Evolutionary conservation across 176 grass and related monocot species (phyloP), one percentile per base, ranked within the genome.

Genomic region (Chrysopogon serrulatus): DNA sequence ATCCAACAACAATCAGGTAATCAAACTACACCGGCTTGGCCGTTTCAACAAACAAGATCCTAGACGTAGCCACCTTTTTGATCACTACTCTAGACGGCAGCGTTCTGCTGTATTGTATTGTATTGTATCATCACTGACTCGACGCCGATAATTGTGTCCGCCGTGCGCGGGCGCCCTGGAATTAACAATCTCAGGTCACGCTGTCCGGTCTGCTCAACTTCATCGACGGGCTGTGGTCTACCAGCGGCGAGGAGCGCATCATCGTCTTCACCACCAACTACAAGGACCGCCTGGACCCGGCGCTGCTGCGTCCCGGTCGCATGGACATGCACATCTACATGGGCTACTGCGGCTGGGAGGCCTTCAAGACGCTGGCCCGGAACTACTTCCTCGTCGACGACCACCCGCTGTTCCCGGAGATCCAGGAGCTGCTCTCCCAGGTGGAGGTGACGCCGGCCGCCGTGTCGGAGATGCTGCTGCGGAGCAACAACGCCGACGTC

Each of bases 241-340:
- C 80, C 8, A 83, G 54, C 84, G 87, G 94, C 26, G 90, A 92
- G 85, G 92, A 97, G 83, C 89, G 85, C 65, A 82, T 97, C 59
- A 90, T 97, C 78, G 59, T 97, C 47, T 90, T 97, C 87, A 94
- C 92, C 69, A 94, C 95, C 79, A 97, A 97, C 76, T 90, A 94
- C 87, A 91, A 87, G 82, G 92, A 94, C 2, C 87, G 90, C 24
- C 86, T 97, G 2, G 95, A 97, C 62, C 74, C 95, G 6, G 95
- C 92, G 82, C 76, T 97, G 77, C 86, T 97, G 75, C 95, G 92
- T 42, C 83, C 88, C 0, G 95, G 92, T 1, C 79, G 92, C 37
- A 97, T 94, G 95, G 95, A 94, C 90, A 83, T 92, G 76, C 88
- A 97, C 79, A 26, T 97, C 81, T 67, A 79, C 75, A 88, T 88